These are phyloP conservation scores for Acrodontium crateriforme DNA, from an alignment of 2,329 filamentous ascomycete species.

Conservation along the genomic window DNA sequence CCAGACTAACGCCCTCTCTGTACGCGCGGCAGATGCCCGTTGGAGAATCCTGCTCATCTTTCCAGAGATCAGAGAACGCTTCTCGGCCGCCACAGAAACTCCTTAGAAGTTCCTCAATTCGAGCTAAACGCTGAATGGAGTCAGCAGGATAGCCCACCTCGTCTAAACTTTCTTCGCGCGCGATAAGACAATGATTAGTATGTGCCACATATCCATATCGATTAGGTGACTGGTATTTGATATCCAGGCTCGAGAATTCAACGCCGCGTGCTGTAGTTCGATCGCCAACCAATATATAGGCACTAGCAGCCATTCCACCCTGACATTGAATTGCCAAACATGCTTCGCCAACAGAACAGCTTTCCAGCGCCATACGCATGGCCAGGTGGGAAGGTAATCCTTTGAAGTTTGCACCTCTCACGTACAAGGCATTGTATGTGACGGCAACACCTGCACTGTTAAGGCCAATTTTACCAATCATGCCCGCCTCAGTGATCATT, in stretches of 20 bases:
- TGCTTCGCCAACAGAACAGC: constrained; percentile 33
- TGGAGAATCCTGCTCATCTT: constrained; percentile 28
- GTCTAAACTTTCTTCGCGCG: no score
- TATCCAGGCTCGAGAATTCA: constrained; percentile 22
- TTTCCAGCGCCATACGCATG: constrained; percentile 42
- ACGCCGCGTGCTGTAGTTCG: constrained; percentile 18
- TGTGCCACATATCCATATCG: constrained; percentile 27
- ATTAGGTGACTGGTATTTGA: constrained; percentile 31
- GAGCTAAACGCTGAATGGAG: constrained; percentile 22
- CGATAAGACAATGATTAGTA: no score
- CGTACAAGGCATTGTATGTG: constrained; percentile 48
- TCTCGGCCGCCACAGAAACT: constrained; percentile 7
- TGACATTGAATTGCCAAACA: constrained; percentile 29
- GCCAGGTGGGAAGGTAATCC: constrained; percentile 49
- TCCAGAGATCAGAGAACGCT: constrained; percentile 19
- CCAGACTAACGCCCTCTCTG: constrained; percentile 9
- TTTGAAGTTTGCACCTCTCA: constrained; percentile 37
- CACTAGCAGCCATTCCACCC: constrained; percentile 37
- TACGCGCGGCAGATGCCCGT: constrained; percentile 22
- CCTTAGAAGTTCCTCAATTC: constrained; percentile 23
- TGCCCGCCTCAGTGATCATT: constrained; percentile 46
- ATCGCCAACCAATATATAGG: constrained; percentile 43
- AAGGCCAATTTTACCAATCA: constrained; percentile 53
- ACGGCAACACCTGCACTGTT: constrained; percentile 45
- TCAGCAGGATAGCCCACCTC: constrained; percentile 32